Percentiles rank a stretch among this genome's conserved stretches.
Conservation (phyloP, 2,329 filamentous ascomycete species). For the Colletotrichum destructivum region DNA sequence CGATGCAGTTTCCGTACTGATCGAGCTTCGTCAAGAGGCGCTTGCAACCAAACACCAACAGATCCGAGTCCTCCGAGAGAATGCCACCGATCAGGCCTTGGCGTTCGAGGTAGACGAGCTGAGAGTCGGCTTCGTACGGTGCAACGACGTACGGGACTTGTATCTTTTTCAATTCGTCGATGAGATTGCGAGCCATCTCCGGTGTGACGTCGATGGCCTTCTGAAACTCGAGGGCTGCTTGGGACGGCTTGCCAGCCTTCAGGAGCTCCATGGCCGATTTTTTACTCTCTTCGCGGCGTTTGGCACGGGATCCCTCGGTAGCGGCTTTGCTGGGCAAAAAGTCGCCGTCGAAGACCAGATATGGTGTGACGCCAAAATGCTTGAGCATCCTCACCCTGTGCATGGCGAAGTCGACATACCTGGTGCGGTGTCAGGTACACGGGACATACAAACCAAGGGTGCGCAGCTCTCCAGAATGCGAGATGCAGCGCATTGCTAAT, state of each 20-base stretch:
- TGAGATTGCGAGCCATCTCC: constrained; percentile 92
- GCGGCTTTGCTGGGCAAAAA: constrained; percentile 92
- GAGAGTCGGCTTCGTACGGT: constrained; percentile 97
- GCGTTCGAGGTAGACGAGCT: constrained; percentile 93
- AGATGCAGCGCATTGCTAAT: not conserved
- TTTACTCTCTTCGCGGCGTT: constrained; percentile 82
- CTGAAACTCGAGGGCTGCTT: constrained; percentile 89
- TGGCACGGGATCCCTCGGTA: constrained; percentile 85
- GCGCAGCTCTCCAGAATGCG: not conserved
- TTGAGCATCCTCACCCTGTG: constrained; percentile 93
- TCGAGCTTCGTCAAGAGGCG: constrained; percentile 94
- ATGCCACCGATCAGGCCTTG: constrained; percentile 89
- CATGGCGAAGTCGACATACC: constrained; percentile 92
- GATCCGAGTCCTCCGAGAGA: constrained; percentile 95
- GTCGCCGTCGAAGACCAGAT: constrained; percentile 96
- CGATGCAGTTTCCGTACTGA: constrained; percentile 92
- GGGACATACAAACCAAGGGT: not conserved
- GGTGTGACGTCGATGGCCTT: constrained; percentile 97
- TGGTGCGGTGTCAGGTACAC: constrained; percentile 53
- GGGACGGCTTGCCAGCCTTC: constrained; percentile 83
- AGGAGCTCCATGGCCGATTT: constrained; percentile 83
- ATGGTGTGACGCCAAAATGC: constrained; percentile 94
- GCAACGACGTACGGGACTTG: constrained; percentile 91
- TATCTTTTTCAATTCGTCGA: constrained; percentile 89
- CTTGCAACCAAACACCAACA: constrained; percentile 95